Base-by-base conservation (phyloP, 257 asterid species). In the Eustoma russellianum region DNA sequence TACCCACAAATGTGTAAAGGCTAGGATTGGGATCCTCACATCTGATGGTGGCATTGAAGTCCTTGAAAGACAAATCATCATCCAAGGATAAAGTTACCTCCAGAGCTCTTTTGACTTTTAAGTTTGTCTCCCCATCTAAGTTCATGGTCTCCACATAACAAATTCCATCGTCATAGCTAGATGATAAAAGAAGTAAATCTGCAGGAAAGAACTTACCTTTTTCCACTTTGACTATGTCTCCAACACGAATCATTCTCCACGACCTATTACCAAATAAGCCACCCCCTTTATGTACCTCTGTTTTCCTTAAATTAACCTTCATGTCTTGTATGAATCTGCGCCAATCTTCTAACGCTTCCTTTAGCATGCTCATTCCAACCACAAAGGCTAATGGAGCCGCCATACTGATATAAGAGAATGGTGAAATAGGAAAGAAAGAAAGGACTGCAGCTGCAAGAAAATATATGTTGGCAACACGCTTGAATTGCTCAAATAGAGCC, bases 281-380 rank as follows among this genome's bases (percentile, higher is more conserved):
- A 30, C 67, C 87, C 46, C 63, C 67, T 72, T 69, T 84, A 68
- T 80, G 96, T 33, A 87, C 74, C 3, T 56, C 48, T 54, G 79
- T 74, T 80, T 91, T 91, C 48, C 95, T 68, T 58, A 77, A 70
- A 73, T 91, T 91, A 62, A 91, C 95, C 82, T 80, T 84, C 98
- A 91, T 82, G 53, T 87, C 98, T 73, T 91, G 95, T 52, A 87
- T 69, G 55, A 91, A 91, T 66, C 96, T 63, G 16, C 87, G 79
- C 86, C 95, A 87, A 65, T 91, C 98, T 78, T 91, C 98, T 63
- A 84, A 56, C 46, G 94, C 98, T 69, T 91, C 96, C 66, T 91
- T 91, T n/a, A 92, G 94, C 98, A 91, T 91, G 59, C 98, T 91
- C 87, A 87, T 61, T 5, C 98, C 98, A 66, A 91, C 95, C 50